These are phyloP conservation scores for Gryganskiella cystojenkinii DNA, from an alignment of 192 early-diverging fungal species.

Conservation along the genomic window DNA sequence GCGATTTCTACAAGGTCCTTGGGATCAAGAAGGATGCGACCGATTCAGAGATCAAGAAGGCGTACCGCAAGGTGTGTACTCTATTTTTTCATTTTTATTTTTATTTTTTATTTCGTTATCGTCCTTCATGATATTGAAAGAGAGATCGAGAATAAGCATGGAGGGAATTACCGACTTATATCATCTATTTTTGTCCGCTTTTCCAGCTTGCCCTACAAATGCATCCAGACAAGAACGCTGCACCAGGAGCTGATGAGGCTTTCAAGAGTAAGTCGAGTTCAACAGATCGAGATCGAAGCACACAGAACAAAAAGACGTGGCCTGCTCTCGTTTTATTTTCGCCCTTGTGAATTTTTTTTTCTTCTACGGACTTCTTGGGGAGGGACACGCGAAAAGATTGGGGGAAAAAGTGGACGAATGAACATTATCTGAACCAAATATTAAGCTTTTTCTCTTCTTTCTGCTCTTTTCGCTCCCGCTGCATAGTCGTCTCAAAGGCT, in stretches of 20 bases:
- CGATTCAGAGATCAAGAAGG: constrained; percentile 90
- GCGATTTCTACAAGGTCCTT: constrained; percentile 88
- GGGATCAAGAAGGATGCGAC: constrained; percentile 79
- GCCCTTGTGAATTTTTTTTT: background rate
- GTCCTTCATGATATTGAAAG: background rate
- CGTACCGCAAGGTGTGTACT: constrained; percentile 86
- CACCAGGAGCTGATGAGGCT: constrained; percentile 95
- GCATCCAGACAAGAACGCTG: constrained; percentile 96
- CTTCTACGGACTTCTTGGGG: constrained; percentile 1
- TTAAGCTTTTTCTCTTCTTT: constrained; percentile 5
- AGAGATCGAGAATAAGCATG: background rate
- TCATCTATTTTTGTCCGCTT: constrained; percentile 13
- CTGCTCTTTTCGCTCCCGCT: background rate
- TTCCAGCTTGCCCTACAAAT: constrained; percentile 87
- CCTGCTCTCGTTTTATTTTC: background rate
- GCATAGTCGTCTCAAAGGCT: constrained; percentile 87
- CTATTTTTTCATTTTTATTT: background rate
- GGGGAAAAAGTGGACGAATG: background rate
- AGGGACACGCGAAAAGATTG: constrained; percentile 2
- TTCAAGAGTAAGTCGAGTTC: constrained; percentile 80
- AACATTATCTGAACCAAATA: too few relatives aligned
- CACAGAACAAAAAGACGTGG: background rate
- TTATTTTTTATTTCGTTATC: background rate
- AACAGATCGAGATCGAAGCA: background rate
- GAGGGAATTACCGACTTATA: background rate